Evolutionary conservation across 2,329 filamentous ascomycete species (phyloP).

Genomic region (Albifimbria verrucaria): DNA sequence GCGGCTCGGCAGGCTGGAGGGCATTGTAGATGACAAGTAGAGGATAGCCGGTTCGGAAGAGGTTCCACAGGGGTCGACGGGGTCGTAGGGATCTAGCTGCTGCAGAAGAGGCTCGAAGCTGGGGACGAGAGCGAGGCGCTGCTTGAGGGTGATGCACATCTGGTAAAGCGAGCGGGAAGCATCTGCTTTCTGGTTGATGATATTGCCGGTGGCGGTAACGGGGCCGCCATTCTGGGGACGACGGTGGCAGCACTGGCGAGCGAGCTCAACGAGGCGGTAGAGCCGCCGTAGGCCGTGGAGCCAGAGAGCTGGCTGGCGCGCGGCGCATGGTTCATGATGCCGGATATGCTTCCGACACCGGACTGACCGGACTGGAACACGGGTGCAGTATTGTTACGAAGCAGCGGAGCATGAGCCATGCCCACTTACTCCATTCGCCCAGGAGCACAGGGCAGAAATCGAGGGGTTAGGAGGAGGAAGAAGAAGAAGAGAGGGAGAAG

Average conservation of each 20-base stretch:
- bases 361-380: conserved; percentile 48
- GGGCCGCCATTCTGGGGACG: conserved; percentile 51
- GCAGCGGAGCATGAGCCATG: conserved; percentile 59
- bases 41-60: conserved; percentile 78
- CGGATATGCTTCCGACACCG: conserved; percentile 41
- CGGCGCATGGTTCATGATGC: conserved; percentile 49
- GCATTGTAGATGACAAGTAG: conserved; percentile 88
- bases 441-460: conserved; percentile 4
- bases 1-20: conserved; percentile 64
- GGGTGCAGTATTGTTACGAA: conserved; percentile 57
- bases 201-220: conserved; percentile 79
- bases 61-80: conserved; percentile 90
- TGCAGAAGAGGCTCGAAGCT: conserved; percentile 74
- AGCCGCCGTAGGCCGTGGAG: conserved; percentile 53
- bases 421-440: conserved; percentile 42
- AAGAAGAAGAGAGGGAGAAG: not conserved
- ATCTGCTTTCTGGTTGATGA: conserved; percentile 96
- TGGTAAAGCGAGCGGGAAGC: conserved; percentile 91
- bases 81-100: conserved; percentile 68
- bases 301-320: conserved; percentile 62
- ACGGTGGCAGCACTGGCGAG: conserved; percentile 42
- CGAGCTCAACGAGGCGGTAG: conserved; percentile 49
- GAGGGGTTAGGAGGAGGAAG: not conserved
- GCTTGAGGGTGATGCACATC: conserved; percentile 83
- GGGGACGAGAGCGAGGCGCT: conserved; percentile 77